Percentiles rank a stretch among this genome's conserved stretches.
Evolutionary conservation across 345 rosid genomes (phyloP).

Genomic region (Populus davidiana): DNA sequence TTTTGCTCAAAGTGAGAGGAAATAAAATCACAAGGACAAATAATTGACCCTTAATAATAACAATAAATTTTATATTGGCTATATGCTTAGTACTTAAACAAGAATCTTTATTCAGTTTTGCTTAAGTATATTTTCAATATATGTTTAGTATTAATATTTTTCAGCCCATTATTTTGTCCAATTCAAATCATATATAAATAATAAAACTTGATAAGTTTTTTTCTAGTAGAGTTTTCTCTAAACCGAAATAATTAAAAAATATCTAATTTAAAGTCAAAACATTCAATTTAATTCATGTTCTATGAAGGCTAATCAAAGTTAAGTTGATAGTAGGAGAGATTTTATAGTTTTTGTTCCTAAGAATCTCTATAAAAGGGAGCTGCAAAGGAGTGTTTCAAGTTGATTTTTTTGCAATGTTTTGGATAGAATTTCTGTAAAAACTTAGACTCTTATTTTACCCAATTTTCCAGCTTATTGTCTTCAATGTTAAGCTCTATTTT

Average conservation of each 20-base stretch:
- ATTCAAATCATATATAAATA: accelerated
- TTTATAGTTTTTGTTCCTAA: too few relatives aligned
- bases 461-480: neutral
- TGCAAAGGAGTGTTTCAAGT: too few relatives aligned
- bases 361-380: accelerated
- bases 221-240: too few relatives aligned
- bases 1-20: accelerated
- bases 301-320: neutral
- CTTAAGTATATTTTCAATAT: neutral
- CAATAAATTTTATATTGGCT: neutral
- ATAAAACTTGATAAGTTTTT: too few relatives aligned
- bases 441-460: accelerated
- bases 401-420: too few relatives aligned
- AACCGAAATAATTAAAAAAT: too few relatives aligned
- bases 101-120: neutral
- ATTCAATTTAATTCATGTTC: neutral
- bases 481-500: neutral
- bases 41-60: neutral
- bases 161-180: neutral
- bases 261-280: too few relatives aligned
- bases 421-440: too few relatives aligned
- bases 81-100: neutral
- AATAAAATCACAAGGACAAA: neutral
- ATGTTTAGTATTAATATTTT: too few relatives aligned
- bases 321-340: too few relatives aligned